A percentile compares a stretch with the other conserved stretches of the same genome.
Conservation (phyloP, 305 asterid species). For the Ruellia speciosa region DNA sequence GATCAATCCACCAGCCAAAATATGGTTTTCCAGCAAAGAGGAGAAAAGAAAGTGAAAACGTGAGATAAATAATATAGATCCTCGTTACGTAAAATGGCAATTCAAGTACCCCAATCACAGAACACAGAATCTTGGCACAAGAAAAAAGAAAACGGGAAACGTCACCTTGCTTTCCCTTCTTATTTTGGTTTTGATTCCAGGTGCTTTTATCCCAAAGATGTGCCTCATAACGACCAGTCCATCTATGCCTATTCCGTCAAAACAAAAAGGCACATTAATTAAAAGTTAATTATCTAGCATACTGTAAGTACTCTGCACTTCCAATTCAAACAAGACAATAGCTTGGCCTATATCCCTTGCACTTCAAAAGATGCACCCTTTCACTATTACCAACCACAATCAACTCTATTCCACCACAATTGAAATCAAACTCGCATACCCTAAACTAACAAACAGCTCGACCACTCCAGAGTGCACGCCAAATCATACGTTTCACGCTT, state of each 20-base stretch:
- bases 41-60: constrained; percentile 25
- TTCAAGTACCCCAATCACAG: constrained; percentile 5
- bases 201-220: constrained; percentile 99
- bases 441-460: constrained; percentile 7
- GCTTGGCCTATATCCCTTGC: not conserved
- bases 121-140: constrained; percentile 8
- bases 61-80: constrained; percentile 23
- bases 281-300: not conserved
- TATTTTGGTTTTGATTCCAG: constrained; percentile 96
- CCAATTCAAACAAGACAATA: not conserved
- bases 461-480: not conserved
- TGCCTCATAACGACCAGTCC: constrained; percentile 99
- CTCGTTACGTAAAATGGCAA: constrained; percentile 14
- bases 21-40: constrained; percentile 28
- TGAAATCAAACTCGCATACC: not conserved
- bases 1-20: constrained; percentile 30
- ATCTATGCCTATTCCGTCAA: constrained; percentile 65
- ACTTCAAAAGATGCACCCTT: not conserved
- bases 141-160: not conserved
- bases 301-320: not conserved
- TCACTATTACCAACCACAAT: not conserved
- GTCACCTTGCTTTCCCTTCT: constrained; percentile 97
- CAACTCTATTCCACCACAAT: not conserved
- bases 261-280: constrained; percentile 16
- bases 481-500: not conserved